Evolutionary conservation across 2,329 filamentous ascomycete species (phyloP).

Genomic region (Ceratocystis eucalypticola): DNA sequence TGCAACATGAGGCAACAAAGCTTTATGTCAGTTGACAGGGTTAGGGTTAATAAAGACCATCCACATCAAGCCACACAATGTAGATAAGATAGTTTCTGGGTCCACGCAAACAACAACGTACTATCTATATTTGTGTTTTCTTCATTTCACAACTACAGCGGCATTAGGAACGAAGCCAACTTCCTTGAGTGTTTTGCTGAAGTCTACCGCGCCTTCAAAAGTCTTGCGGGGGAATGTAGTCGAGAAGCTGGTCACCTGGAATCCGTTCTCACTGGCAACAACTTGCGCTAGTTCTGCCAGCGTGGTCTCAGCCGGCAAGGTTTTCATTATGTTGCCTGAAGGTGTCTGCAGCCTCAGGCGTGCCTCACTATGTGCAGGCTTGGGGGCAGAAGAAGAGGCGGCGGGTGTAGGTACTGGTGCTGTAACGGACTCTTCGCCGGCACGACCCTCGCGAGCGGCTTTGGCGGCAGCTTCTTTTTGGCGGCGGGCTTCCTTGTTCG

Average conservation of each 20-base stretch:
- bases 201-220: conserved; percentile 55
- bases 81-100: background rate
- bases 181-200: conserved; percentile 85
- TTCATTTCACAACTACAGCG: conserved; percentile 60
- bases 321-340: conserved; percentile 67
- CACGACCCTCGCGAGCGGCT: conserved; percentile 67
- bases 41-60: background rate
- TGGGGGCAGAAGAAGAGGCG: conserved; percentile 36
- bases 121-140: background rate
- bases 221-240: conserved; percentile 80
- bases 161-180: conserved; percentile 81
- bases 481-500: conserved; percentile 79
- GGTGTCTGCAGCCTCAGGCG: conserved; percentile 68
- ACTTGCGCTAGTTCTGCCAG: conserved; percentile 81
- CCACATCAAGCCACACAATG: background rate
- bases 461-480: conserved; percentile 76
- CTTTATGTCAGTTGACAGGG: background rate
- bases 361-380: conserved; percentile 64
- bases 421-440: conserved; percentile 30
- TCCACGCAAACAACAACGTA: background rate
- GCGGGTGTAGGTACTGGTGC: conserved; percentile 35
- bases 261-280: conserved; percentile 56
- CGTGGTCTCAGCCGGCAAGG: conserved; percentile 75
- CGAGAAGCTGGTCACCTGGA: conserved; percentile 60
- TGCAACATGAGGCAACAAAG: background rate